phyloP scores from a whole-genome alignment of 192 early-diverging fungal genomes.

The Coemansia pectinata region DNA sequence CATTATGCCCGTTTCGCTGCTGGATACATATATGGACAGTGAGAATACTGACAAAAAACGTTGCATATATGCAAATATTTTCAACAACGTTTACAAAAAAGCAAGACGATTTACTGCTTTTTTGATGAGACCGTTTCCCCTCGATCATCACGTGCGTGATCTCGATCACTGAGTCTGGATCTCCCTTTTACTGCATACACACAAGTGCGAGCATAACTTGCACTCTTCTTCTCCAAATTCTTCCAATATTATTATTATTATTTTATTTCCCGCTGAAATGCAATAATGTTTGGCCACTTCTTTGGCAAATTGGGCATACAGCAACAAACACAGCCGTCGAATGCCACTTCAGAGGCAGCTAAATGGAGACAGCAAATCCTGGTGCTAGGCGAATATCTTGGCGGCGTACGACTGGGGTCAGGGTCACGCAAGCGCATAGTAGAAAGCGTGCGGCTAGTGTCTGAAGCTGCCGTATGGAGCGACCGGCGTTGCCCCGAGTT shows the following conservation, averaged over 20 bases:
- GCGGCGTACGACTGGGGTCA: conserved; percentile 10
- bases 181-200: neutral
- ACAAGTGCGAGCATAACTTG: neutral
- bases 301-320: conserved; percentile 23
- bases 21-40: no score
- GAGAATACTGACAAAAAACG: no score
- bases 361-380: conserved; percentile 14
- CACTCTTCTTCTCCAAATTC: neutral
- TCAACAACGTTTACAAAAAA: no score
- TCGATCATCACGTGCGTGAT: neutral
- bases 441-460: conserved; percentile 42
- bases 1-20: neutral
- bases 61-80: no score
- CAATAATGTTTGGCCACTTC: conserved; percentile 25
- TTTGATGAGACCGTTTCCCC: no score
- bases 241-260: neutral
- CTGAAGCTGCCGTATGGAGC: conserved; percentile 46
- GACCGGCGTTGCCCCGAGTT: conserved; percentile 48
- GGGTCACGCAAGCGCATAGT: conserved; percentile 26
- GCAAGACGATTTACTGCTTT: no score
- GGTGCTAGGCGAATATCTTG: conserved; percentile 23
- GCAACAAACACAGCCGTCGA: conserved; percentile 1
- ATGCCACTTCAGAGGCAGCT: neutral
- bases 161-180: neutral
- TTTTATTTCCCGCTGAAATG: conserved; percentile 3